Evolutionary conservation across 345 rosid genomes (phyloP).

Genomic region (Linum trigynum): DNA sequence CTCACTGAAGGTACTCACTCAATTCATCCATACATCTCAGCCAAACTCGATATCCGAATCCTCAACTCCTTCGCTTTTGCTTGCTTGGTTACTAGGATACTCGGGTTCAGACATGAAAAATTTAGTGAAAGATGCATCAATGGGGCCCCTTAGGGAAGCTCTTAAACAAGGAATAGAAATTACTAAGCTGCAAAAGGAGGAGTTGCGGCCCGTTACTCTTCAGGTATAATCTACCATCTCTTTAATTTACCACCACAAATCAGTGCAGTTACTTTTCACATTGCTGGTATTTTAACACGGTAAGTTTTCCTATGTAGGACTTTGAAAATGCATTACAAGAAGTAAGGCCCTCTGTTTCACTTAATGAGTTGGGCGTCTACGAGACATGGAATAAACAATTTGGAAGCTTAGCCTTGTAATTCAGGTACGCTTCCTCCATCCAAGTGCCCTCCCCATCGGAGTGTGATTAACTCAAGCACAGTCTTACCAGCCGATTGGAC

Average conservation of each 20-base stretch:
- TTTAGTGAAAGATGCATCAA: slow-evolving; percentile 89
- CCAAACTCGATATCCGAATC: background rate
- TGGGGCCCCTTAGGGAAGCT: slow-evolving; percentile 98
- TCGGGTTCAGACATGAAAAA: slow-evolving; percentile 99
- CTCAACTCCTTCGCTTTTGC: background rate
- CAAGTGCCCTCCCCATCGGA: background rate
- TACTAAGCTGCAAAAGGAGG: slow-evolving; percentile 69
- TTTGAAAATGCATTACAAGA: slow-evolving; percentile 72
- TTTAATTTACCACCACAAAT: background rate
- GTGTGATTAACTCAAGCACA: no score
- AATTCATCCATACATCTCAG: background rate
- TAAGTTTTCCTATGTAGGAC: slow-evolving; percentile 34
- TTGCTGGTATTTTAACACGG: background rate
- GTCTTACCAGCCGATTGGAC: background rate
- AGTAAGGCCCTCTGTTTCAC: slow-evolving; percentile 87
- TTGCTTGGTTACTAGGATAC: slow-evolving; percentile 42
- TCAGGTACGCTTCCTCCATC: background rate
- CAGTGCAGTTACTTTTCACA: background rate
- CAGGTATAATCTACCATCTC: slow-evolving; percentile 35
- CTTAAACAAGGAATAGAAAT: slow-evolving; percentile 77
- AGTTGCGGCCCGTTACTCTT: slow-evolving; percentile 66
- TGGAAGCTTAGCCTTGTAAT: slow-evolving; percentile 65
- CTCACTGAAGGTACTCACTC: slow-evolving; percentile 54
- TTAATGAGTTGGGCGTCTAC: slow-evolving; percentile 58
- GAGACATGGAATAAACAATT: slow-evolving; percentile 91